phyloP scores from a whole-genome alignment of 495 filamentous ascomycete genomes.

The Xylaria castorea region DNA sequence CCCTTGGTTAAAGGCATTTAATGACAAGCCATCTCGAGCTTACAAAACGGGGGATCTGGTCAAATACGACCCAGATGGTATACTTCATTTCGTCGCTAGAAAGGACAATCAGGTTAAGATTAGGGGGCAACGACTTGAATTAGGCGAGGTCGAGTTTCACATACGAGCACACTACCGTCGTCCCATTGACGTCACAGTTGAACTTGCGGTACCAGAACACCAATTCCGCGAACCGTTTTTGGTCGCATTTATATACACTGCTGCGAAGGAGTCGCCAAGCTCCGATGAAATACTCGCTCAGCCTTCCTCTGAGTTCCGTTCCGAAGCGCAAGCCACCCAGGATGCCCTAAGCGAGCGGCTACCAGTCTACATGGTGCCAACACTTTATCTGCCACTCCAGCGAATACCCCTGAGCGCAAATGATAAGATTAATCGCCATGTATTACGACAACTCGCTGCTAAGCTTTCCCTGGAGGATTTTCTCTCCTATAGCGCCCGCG shows the following conservation, averaged over 20 bases:
- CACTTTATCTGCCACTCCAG: slow-evolving; percentile 57
- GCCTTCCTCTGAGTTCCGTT: slow-evolving; percentile 2
- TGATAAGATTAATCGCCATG: slow-evolving; percentile 38
- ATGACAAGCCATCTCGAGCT: neutral
- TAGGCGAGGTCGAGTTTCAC: no score
- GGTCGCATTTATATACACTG: slow-evolving; percentile 16
- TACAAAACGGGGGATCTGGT: slow-evolving; percentile 25
- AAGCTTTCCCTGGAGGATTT: neutral
- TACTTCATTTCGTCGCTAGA: slow-evolving; percentile 14
- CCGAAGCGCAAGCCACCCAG: neutral
- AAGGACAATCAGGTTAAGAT: no score
- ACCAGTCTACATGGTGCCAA: slow-evolving; percentile 61
- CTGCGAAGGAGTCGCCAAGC: neutral
- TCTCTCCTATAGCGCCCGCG: neutral
- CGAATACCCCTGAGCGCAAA: slow-evolving; percentile 27
- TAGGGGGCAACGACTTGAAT: no score
- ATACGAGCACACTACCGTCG: neutral
- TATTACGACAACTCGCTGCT: slow-evolving; percentile 27
- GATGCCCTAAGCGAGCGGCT: neutral
- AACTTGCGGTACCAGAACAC: neutral
- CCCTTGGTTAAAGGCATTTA: slow-evolving; percentile 40
- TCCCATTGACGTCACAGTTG: slow-evolving; percentile 1
- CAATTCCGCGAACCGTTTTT: neutral
- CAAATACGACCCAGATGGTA: slow-evolving; percentile 4
- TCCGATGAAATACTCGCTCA: neutral